Conservation (phyloP, 2,329 filamentous ascomycete species). For the Aspergillus caelatus region DNA sequence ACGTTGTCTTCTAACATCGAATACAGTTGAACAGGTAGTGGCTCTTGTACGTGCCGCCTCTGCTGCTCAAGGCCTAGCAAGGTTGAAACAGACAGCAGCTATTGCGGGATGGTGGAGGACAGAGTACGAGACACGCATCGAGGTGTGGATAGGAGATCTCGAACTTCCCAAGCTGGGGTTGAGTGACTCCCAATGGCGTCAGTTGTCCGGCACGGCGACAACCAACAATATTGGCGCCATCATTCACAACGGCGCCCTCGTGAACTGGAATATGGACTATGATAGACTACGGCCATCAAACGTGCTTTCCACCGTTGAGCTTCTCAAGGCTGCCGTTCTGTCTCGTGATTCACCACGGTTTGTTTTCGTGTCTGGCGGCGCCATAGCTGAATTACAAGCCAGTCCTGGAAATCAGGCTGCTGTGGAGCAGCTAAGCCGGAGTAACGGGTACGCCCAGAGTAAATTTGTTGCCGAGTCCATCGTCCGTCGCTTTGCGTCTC, state of each 20-base stretch:
- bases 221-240: constrained; percentile 8
- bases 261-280: constrained; percentile 14
- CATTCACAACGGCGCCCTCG: constrained; percentile 18
- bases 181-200: constrained; percentile 6
- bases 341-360: constrained; percentile 4
- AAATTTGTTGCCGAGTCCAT: constrained; percentile 17
- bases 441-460: constrained; percentile 15
- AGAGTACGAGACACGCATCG: neutral
- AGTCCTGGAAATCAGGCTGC: constrained; percentile 5
- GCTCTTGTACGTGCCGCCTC: constrained; percentile 10
- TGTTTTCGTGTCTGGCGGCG: constrained; percentile 13
- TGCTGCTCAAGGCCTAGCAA: constrained; percentile 5
- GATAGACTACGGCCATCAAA: constrained; percentile 10
- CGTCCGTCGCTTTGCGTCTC: constrained; percentile 9
- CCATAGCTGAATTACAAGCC: neutral
- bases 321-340: constrained; percentile 1
- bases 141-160: constrained; percentile 11
- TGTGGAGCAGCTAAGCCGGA: constrained; percentile 1
- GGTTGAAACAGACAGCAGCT: neutral
- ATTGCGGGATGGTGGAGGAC: constrained; percentile 13
- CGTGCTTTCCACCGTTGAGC: constrained; percentile 12
- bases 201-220: neutral
- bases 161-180: neutral
- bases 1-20: constrained; percentile 6
- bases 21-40: constrained; percentile 2